Evolutionary conservation across 2,329 filamentous ascomycete species (phyloP).

Genomic region (Orbilia blumenaviensis): DNA sequence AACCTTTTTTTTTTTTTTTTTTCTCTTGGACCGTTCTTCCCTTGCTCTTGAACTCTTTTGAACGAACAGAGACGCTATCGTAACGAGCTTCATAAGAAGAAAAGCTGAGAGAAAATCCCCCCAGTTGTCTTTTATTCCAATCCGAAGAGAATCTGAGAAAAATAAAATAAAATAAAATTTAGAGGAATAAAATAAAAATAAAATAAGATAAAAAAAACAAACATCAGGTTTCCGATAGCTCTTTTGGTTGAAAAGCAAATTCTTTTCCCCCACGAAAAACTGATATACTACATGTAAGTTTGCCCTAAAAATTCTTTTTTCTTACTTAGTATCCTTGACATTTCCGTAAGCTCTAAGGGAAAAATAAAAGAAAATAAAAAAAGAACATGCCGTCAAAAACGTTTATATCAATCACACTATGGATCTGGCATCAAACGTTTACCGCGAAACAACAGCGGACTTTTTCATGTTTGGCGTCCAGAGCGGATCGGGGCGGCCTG

Average conservation of each 20-base stretch:
- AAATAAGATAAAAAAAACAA: too few relatives aligned
- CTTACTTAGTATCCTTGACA: not conserved
- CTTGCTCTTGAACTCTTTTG: constrained; percentile 26
- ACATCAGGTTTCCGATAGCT: constrained; percentile 2
- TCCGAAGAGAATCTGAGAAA: constrained; percentile 23
- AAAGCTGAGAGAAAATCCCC: constrained; percentile 47
- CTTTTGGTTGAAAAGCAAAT: not conserved
- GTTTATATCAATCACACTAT: constrained; percentile 12
- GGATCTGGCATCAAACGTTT: constrained; percentile 31
- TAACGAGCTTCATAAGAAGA: constrained; percentile 48
- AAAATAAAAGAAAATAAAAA: constrained; percentile 11
- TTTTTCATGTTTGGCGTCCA: constrained; percentile 23
- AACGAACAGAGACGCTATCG: constrained; percentile 35
- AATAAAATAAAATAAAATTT: not conserved
- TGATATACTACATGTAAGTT: constrained; percentile 4
- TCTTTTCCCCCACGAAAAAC: constrained; percentile 10
- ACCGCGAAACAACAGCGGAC: constrained; percentile 36
- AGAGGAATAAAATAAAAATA: too few relatives aligned
- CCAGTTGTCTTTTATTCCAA: constrained; percentile 30
- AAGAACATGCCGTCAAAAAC: constrained; percentile 9
- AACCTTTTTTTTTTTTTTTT: constrained; percentile 21
- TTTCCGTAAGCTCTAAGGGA: not conserved
- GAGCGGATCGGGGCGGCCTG: constrained; percentile 53
- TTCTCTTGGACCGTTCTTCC: constrained; percentile 31
- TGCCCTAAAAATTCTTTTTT: not conserved